Evolutionary conservation across 768 basidiomycete species (phyloP).

Genomic region (Clitopilus passeckerianus): DNA sequence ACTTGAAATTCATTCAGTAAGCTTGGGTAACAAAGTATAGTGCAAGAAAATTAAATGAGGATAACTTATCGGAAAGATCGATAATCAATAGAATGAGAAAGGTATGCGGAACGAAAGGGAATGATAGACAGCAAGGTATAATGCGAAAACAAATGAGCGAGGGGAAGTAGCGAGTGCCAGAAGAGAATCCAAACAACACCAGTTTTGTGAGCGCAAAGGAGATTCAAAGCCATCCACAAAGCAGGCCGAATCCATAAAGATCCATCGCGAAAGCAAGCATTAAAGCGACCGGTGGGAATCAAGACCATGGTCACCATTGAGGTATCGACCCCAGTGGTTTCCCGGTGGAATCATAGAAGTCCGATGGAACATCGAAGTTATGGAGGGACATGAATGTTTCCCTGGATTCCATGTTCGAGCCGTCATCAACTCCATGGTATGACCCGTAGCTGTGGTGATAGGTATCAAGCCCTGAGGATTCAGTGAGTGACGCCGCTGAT

Average conservation of each 20-base stretch:
- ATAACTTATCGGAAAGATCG: not conserved
- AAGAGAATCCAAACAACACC: constrained; percentile 1
- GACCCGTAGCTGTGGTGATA: not conserved
- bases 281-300: not conserved
- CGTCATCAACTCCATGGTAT: not conserved
- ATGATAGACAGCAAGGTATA: constrained; percentile 7
- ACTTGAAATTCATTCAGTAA: not conserved
- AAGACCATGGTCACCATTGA: not conserved
- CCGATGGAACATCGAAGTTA: not conserved
- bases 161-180: not conserved
- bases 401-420: not conserved
- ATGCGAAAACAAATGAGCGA: not conserved
- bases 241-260: too few relatives aligned
- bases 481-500: not conserved
- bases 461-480: not conserved
- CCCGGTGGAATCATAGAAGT: not conserved
- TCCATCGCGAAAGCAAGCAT: too few relatives aligned
- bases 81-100: not conserved
- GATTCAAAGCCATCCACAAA: too few relatives aligned
- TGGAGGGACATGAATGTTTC: not conserved
- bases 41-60: not conserved
- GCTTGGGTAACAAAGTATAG: not conserved
- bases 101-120: constrained; percentile 5
- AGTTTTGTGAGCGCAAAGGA: not conserved
- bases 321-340: not conserved